Base-by-base conservation (phyloP, 345 rosid genomes). In the Lepidium didymum region DNA sequence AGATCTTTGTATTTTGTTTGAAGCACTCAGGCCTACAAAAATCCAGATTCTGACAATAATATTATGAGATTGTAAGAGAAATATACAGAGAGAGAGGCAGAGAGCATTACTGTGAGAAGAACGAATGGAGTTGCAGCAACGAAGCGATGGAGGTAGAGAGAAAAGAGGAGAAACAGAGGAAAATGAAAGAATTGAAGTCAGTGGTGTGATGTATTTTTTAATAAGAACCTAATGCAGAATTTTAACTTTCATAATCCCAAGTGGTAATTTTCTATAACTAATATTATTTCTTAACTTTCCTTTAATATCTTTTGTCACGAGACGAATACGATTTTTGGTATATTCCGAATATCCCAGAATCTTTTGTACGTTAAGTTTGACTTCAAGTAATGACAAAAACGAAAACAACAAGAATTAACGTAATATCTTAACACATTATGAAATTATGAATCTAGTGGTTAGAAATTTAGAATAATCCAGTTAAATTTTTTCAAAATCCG, bases 141-240 rank as follows among this genome's bases (percentile, higher is more conserved):
- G 64, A 40, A 31, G 44, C 33, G 19, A 29, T 4, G 9, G 42
- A 63, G 18, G 56, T 34, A 15, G 47, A n/a, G 38, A 52, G 10
- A 62, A 31, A 60, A 51, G 67, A 70, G 52, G 54, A 42, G 33
- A 34, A 44, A 40, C 31, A 36, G 69, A 71, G 49, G 56, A 62
- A 61, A 60, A 51, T 42, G 47, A 51, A 62, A 71, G 31, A 54
- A 29, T 35, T 12, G 56, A 35, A 16, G 37, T 12, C 70, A 72
- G 63, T 54, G 76, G 31, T 38, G 31, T 38, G 33, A 47, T 4
- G 8, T 14, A 11, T 23, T n/a, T 11, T 56, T 19, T 50, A 19
- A 46, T 46, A 46, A 18, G 6, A 46, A 46, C 19, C 4, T 23
- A 43, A 14, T 43, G 27, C 21, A 43, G 47, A 43, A 47, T 58